Conservation (phyloP, 768 basidiomycete species). For the Russula emetica region DNA sequence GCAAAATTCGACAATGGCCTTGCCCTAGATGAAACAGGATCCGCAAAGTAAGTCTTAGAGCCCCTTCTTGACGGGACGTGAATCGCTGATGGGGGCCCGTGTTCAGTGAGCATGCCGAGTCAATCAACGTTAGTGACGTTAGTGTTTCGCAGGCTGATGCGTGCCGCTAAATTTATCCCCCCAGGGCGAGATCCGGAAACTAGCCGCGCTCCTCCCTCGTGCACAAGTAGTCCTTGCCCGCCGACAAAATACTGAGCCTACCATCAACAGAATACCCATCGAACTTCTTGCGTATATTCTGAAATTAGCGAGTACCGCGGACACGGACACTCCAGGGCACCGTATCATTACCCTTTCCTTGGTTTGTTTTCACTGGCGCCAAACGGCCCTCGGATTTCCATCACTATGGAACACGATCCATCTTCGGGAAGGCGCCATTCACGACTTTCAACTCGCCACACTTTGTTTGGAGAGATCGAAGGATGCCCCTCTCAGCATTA, state of each 20-base stretch:
- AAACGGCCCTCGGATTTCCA: conserved; percentile 27
- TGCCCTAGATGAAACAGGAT: conserved; percentile 9
- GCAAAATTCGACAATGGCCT: conserved; percentile 20
- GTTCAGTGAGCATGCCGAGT: conserved; percentile 3
- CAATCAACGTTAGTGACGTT: conserved; percentile 14
- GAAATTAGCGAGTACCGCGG: conserved; percentile 20
- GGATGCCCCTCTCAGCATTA: conserved; percentile 21
- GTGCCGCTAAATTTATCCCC: conserved; percentile 1
- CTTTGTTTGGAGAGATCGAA: conserved; percentile 28
- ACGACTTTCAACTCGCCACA: conserved; percentile 27
- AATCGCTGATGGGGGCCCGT: not conserved
- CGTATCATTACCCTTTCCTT: conserved; percentile 24
- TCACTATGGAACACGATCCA: conserved; percentile 27
- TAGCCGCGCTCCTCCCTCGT: conserved; percentile 25
- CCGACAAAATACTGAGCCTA: conserved; percentile 17
- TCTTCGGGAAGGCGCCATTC: conserved; percentile 26
- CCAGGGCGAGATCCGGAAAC: conserved; percentile 22
- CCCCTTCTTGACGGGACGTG: not conserved
- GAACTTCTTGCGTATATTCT: conserved; percentile 25
- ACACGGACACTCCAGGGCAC: conserved; percentile 15
- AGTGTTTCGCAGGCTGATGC: not conserved
- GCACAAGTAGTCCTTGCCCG: conserved; percentile 23
- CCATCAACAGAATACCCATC: conserved; percentile 24
- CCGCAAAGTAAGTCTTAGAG: conserved; percentile 11
- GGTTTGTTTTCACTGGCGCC: conserved; percentile 28